Base-by-base conservation (phyloP, 306 rosid genomes). In the Malus sylvestris region DNA sequence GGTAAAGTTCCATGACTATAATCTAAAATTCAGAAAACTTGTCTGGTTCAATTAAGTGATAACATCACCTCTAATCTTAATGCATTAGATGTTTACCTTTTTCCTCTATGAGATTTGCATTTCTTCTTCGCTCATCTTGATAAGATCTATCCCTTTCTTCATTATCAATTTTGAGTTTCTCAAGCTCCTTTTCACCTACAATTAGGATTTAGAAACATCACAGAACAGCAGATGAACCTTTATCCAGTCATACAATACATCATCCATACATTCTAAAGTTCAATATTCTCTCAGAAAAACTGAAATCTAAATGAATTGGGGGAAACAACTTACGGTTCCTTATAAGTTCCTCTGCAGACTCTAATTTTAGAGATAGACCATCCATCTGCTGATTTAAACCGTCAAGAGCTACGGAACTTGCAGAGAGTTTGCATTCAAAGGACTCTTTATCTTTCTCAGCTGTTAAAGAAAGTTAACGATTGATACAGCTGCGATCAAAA, bases 391-490 rank as follows among this genome's bases (percentile, higher is more conserved):
- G 85, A 76, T 80, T 90, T 88, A 95, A 85, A 80, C 83, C 80
- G 82, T 89, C 93, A 78, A 95, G 84, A 83, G 86, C 79, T 53
- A 80, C 76, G 68, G 88, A 87, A 86, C 86, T 87, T 16, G 84
- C 80, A 40, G 92, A 89, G 75, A 95, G 81, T 80, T 90, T 90
- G 44, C 78, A 85, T 88, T 90, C 92, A 84, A 90, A 88, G 30
- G 64, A 74, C 79, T 89, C 87, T 85, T 86, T 90, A 76, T 92
- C 97, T 86, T 81, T 88, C 80, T 92, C 97, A 40, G 96, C 99
- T 95, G 81, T 78, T 52, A 32, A 53, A 81, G 38, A 27, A 82
- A 66, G 51, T 10, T 60, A 83, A 73, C 46, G 13, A 67, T 70
- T 51, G 71, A 13, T 33, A 70, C 27, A 23, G 67, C 23, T 52